A percentile compares a stretch with the other conserved stretches of the same genome.
Conservation (phyloP, 108 stramenopile genomes). For the Fragilaria radians region DNA sequence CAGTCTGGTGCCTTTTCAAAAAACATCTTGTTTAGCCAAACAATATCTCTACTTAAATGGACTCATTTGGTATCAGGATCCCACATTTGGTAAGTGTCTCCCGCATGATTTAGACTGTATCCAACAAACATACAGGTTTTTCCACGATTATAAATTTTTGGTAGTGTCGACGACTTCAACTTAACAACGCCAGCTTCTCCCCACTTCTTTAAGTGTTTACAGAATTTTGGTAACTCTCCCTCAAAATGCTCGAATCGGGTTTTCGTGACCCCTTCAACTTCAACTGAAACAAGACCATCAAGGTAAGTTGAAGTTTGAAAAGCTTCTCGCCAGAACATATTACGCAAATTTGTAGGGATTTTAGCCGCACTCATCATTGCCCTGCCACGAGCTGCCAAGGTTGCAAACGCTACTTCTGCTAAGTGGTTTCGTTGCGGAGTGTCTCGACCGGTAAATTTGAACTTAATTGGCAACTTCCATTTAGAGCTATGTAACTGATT, state of each 20-base stretch:
- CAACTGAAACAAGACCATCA: slow-evolving; percentile 12
- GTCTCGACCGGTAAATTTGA: too few relatives aligned
- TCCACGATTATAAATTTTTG: slow-evolving; percentile 14
- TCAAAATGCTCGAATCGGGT: slow-evolving; percentile 10
- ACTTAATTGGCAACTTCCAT: slow-evolving; percentile 21
- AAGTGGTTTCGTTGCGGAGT: too few relatives aligned
- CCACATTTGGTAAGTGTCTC: slow-evolving; percentile 18
- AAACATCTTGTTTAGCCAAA: slow-evolving; percentile 27
- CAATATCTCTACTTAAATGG: slow-evolving; percentile 15
- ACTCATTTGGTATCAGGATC: slow-evolving; percentile 13
- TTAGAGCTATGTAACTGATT: neutral
- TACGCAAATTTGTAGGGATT: neutral
- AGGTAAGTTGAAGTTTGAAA: slow-evolving; percentile 8
- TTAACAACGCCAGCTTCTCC: too few relatives aligned
- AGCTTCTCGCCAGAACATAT: slow-evolving; percentile 1
- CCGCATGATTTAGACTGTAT: slow-evolving; percentile 4
- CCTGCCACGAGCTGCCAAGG: slow-evolving; percentile 1
- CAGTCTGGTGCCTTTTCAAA: slow-evolving; percentile 1
- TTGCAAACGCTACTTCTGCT: slow-evolving; percentile 20
- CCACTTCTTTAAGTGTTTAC: slow-evolving; percentile 5
- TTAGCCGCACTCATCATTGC: too few relatives aligned
- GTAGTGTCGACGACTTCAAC: neutral
- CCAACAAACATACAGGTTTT: slow-evolving; percentile 21
- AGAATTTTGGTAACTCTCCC: slow-evolving; percentile 7
- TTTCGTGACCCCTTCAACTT: slow-evolving; percentile 2